Conservation (phyloP, 2,329 filamentous ascomycete genomes). For the Fusarium sacchari region DNA sequence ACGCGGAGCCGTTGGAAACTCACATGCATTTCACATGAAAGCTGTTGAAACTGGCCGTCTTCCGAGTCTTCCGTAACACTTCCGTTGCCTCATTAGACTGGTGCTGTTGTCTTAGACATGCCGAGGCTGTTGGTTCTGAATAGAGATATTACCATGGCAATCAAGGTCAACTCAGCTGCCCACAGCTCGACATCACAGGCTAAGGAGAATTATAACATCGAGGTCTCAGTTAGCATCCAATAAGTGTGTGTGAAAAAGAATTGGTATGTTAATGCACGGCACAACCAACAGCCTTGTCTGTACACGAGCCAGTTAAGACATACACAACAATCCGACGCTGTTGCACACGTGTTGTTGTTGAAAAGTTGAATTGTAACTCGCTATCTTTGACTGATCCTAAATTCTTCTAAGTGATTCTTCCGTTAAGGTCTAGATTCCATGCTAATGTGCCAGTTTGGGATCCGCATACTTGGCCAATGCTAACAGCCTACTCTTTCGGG, state of each 20-base stretch:
- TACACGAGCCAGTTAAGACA: no score
- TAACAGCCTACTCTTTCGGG: neutral
- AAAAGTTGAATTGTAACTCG: neutral
- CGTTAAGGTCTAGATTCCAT: neutral
- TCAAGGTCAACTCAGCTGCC: neutral
- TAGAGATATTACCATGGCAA: neutral
- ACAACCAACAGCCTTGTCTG: neutral
- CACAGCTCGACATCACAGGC: neutral
- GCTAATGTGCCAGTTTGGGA: neutral
- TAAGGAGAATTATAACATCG: no score
- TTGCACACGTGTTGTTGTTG: neutral
- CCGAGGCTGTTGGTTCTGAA: neutral
- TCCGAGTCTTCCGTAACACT: neutral
- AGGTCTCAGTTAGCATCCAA: neutral
- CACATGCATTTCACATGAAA: neutral
- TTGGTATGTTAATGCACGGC: neutral
- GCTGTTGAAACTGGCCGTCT: rapidly evolving
- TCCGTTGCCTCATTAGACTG: neutral
- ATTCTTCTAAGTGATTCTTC: neutral
- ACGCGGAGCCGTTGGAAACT: rapidly evolving
- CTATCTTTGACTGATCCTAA: neutral
- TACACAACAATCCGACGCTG: neutral
- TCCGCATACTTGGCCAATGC: neutral
- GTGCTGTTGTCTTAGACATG: neutral
- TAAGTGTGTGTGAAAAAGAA: rapidly evolving